These are phyloP conservation scores for Sphaerosporella brunnea DNA, from an alignment of 495 filamentous ascomycete genomes.

Conservation along the genomic window DNA sequence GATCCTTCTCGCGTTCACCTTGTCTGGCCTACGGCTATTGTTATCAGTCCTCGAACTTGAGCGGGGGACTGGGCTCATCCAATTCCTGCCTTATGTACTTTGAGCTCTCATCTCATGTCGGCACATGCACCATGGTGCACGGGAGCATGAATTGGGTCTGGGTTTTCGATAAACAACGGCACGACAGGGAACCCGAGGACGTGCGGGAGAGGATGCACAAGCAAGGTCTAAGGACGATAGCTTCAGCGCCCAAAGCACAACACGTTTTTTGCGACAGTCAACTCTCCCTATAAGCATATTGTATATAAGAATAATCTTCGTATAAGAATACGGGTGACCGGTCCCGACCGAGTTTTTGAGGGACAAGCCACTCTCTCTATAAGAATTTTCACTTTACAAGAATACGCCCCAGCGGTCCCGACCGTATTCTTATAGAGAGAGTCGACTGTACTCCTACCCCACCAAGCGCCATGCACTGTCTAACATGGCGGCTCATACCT, in stretches of 20 bases:
- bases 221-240: constrained; percentile 2
- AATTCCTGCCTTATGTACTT: not conserved
- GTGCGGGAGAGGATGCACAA: constrained; percentile 7
- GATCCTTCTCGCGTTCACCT: not conserved
- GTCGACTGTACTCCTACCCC: not conserved
- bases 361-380: no score
- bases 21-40: not conserved
- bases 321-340: no score
- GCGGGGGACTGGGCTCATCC: not conserved
- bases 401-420: no score
- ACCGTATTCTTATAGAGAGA: no score
- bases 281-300: no score
- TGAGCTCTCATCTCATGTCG: constrained; percentile 15
- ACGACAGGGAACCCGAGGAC: constrained; percentile 14
- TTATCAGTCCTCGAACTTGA: not conserved
- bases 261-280: not conserved
- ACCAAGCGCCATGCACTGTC: no score
- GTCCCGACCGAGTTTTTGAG: not conserved
- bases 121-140: constrained; percentile 7
- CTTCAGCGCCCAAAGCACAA: not conserved
- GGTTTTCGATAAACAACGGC: constrained; percentile 26
- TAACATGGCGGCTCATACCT: not conserved
- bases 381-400: no score
- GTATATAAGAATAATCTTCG: no score
- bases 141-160: constrained; percentile 4